Evolutionary conservation across 108 stramenopile species (phyloP), one percentile per base, ranked within the genome.

Genomic region (Skeletonema grethae): DNA sequence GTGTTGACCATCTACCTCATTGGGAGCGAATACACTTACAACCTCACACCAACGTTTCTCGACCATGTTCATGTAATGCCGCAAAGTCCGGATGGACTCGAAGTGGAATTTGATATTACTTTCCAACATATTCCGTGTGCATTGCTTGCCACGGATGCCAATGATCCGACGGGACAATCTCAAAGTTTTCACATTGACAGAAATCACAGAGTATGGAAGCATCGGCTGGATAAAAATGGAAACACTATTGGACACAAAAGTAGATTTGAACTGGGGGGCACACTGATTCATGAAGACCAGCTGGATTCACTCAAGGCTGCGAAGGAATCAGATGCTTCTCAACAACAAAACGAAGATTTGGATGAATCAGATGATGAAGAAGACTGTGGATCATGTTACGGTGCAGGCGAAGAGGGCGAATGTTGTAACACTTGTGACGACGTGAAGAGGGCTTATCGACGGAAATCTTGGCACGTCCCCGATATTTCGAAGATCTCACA

Each of bases 371-470:
- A 70, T 31, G 84, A 85, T 36, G 88, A 88, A 34, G 70, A 83
- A 20, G 72, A 82, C 0, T 97, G 96, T 60, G 96, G 97, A n/a
- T 89, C 94, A 61, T 99, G 98, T 80, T 99, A 95, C 77, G 98
- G 98, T 2, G 98, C 98, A 4, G 97, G 92, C 16, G 86, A 85
- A 1, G 88, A 90, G 56, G 90, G 78, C 13, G 94, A 98, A 83
- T 99, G 98, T 83, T 99, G 98, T 82, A 84, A 96, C 48, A 95
- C 97, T 0, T 99, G 98, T 66, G 96, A 97, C 32, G 97, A 97
- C 55, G 97, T 99, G 5, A 91, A 90, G 57, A 82, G 88, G 1
- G 97, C 95, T 28, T 99, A 99, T 77, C 83, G 85, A 29, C 65
- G 82, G 11, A 91, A 88, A 61, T 91, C 93, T 11, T 99, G 98